Conservation (phyloP, 1,139 yeast species). For the Hemisphaericaspora lyxosophila region DNA sequence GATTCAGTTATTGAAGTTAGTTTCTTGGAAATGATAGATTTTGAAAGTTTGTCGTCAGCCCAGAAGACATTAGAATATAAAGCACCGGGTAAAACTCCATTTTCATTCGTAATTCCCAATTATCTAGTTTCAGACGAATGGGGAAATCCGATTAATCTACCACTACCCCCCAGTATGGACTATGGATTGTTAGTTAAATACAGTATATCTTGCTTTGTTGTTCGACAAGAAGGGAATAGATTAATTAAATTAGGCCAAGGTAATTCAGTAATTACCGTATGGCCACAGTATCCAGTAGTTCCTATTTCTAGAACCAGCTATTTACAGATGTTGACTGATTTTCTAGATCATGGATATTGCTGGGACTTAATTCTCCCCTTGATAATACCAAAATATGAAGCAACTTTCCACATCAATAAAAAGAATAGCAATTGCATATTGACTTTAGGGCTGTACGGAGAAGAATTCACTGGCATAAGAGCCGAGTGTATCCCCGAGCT, state of each 20-base stretch:
- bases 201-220: not conserved
- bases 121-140: not conserved
- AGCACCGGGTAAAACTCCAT: not conserved
- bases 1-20: not conserved
- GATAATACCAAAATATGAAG: not conserved
- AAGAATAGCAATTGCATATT: not conserved
- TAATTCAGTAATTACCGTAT: not conserved
- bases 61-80: not conserved
- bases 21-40: constrained; percentile 2
- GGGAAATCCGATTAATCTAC: not conserved
- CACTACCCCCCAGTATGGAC: not conserved
- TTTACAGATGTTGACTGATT: not conserved
- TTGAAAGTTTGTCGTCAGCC: not conserved
- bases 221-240: not conserved
- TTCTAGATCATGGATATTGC: not conserved
- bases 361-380: not conserved
- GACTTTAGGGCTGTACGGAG: not conserved
- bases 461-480: not conserved
- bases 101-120: not conserved
- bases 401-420: not conserved
- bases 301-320: not conserved
- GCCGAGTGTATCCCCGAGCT: not conserved
- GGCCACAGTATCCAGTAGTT: not conserved
- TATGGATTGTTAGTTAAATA: not conserved
- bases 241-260: not conserved